Conservation (phyloP, 75 land plant genomes). For the Pinus tabuliformis region DNA sequence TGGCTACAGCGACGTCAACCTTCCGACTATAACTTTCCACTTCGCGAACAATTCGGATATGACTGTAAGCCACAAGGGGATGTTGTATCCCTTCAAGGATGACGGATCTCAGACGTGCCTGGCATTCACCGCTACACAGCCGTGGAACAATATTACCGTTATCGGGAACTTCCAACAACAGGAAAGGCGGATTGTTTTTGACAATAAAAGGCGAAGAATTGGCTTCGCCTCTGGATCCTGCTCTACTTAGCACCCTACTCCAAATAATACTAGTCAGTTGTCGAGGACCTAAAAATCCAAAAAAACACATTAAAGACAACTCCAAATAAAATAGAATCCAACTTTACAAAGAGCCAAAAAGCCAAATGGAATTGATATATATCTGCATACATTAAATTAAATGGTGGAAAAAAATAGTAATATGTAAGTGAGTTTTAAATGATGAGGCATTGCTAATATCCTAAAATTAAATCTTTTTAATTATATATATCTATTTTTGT, state of each 20-base stretch:
- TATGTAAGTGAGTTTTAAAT: too few relatives aligned
- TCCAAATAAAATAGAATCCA: too few relatives aligned
- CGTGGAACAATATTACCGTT: conserved; percentile 1
- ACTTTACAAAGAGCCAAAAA: too few relatives aligned
- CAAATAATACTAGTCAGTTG: too few relatives aligned
- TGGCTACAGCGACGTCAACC: not conserved
- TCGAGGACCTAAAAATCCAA: too few relatives aligned
- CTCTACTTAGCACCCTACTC: not conserved
- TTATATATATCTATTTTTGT: too few relatives aligned
- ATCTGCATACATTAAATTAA: too few relatives aligned
- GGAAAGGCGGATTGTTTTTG: conserved; percentile 17
- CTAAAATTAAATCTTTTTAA: too few relatives aligned
- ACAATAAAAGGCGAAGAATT: conserved; percentile 7
- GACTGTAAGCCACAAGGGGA: conserved; percentile 18
- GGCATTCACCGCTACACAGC: conserved; percentile 62
- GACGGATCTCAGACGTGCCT: conserved; percentile 37
- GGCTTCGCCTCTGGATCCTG: conserved; percentile 12
- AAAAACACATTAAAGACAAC: too few relatives aligned
- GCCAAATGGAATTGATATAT: too few relatives aligned
- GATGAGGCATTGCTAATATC: too few relatives aligned
- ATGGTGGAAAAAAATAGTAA: too few relatives aligned
- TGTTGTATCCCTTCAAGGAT: conserved; percentile 5
- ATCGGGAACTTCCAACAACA: conserved; percentile 46
- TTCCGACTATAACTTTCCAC: conserved; percentile 25
- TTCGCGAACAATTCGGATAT: conserved; percentile 13